These are phyloP conservation scores for Candida glaebosa DNA, from an alignment of 805 yeast species.

Conservation along the genomic window DNA sequence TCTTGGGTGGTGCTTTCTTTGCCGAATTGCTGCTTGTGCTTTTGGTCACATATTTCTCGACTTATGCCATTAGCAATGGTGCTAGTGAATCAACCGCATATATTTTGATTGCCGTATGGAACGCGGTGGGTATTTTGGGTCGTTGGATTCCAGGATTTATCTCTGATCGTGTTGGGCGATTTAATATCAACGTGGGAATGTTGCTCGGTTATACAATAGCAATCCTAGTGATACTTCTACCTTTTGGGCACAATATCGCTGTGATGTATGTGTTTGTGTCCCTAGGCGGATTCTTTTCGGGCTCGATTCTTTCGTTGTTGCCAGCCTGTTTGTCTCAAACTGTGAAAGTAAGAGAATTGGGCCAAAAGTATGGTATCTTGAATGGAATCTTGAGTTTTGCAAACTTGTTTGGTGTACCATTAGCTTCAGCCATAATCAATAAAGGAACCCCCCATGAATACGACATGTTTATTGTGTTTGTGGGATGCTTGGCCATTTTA, in stretches of 20 bases:
- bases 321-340: slow-evolving; percentile 59
- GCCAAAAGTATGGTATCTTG: slow-evolving; percentile 33
- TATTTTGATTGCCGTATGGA: slow-evolving; percentile 27
- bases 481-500: slow-evolving; percentile 23
- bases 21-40: slow-evolving; percentile 27
- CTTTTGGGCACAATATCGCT: slow-evolving; percentile 23
- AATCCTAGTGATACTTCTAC: slow-evolving; percentile 30
- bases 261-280: slow-evolving; percentile 31
- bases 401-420: slow-evolving; percentile 33
- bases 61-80: slow-evolving; percentile 32
- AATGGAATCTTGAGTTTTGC: slow-evolving; percentile 29
- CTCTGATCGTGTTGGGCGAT: slow-evolving; percentile 27
- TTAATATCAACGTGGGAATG: slow-evolving; percentile 33
- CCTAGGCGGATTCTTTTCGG: slow-evolving; percentile 32
- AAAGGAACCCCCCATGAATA: slow-evolving; percentile 23
- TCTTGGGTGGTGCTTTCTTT: slow-evolving; percentile 29
- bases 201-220: slow-evolving; percentile 20
- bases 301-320: slow-evolving; percentile 33
- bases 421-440: slow-evolving; percentile 29
- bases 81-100: slow-evolving; percentile 25
- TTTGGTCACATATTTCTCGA: slow-evolving; percentile 29
- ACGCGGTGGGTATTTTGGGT: slow-evolving; percentile 29
- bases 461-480: slow-evolving; percentile 27
- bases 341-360: slow-evolving; percentile 38
- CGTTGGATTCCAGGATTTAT: slow-evolving; percentile 29